Conservation (phyloP, 495 filamentous ascomycete genomes). For the Saxophila tyrrhenica region DNA sequence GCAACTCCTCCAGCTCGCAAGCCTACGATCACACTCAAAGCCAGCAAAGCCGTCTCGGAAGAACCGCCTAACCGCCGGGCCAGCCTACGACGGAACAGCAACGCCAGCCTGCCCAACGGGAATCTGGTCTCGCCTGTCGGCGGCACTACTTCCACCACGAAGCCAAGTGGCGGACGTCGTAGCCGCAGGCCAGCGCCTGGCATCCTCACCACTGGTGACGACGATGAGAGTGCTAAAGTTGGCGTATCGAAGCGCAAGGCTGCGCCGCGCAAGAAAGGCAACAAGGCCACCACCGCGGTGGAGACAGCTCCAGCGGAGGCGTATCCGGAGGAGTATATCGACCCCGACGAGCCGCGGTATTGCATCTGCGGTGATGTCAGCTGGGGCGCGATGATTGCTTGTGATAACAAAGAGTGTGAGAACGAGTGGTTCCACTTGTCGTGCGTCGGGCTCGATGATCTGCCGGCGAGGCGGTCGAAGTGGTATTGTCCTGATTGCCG, state of each 20-base stretch:
- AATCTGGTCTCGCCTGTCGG: slow-evolving; percentile 11
- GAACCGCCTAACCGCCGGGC: slow-evolving; percentile 26
- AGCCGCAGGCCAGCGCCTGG: slow-evolving; percentile 68
- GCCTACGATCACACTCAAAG: slow-evolving; percentile 9
- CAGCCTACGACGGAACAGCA: slow-evolving; percentile 27
- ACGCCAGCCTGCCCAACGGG: slow-evolving; percentile 19
- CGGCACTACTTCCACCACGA: slow-evolving; percentile 8
- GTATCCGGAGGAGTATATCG: slow-evolving; percentile 59
- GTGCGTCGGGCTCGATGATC: slow-evolving; percentile 68
- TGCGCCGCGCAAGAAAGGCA: slow-evolving; percentile 50
- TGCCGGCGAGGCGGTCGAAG: slow-evolving; percentile 66
- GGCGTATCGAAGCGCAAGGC: slow-evolving; percentile 71
- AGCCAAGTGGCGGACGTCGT: slow-evolving; percentile 19
- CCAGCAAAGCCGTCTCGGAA: slow-evolving; percentile 28
- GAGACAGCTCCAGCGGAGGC: slow-evolving; percentile 23
- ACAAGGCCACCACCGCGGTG: slow-evolving; percentile 20
- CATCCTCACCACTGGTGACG: slow-evolving; percentile 53
- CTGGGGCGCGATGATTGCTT: slow-evolving; percentile 90
- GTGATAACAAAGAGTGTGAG: slow-evolving; percentile 56
- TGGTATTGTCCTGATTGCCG: slow-evolving; percentile 94
- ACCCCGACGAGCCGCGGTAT: slow-evolving; percentile 78
- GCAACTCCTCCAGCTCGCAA: slow-evolving; percentile 13
- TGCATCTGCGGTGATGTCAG: slow-evolving; percentile 87
- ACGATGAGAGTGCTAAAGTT: slow-evolving; percentile 56
- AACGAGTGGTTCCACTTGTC: slow-evolving; percentile 89